A percentile compares a stretch with the other conserved stretches of the same genome.
Conservation (phyloP, 805 yeast species). For the Nakazawaea sp. region DNA sequence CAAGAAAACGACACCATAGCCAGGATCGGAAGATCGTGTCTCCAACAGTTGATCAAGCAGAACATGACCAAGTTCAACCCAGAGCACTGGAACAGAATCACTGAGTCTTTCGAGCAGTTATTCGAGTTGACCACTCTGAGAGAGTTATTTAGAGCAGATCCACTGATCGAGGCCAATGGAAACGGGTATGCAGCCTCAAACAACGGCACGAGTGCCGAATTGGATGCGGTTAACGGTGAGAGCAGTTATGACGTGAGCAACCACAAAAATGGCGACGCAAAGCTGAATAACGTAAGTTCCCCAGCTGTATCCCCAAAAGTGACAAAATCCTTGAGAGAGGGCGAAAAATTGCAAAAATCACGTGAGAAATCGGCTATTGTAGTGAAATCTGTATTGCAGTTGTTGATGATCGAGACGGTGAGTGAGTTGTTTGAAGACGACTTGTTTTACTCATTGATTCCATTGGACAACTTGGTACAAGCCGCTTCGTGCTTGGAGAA, state of each 20-base stretch:
- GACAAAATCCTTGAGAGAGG: constrained; percentile 17
- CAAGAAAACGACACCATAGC: constrained; percentile 97
- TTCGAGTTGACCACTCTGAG: constrained; percentile 82
- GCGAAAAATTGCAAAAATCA: constrained; percentile 36
- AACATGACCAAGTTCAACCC: constrained; percentile 59
- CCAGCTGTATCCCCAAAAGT: constrained; percentile 10
- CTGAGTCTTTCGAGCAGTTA: constrained; percentile 55
- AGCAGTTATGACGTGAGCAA: constrained; percentile 28
- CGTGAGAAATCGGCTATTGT: constrained; percentile 71
- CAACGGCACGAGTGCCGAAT: constrained; percentile 15
- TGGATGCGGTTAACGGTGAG: constrained; percentile 16
- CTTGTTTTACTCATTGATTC: constrained; percentile 59
- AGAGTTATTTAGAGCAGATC: constrained; percentile 68
- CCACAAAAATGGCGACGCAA: constrained; percentile 19
- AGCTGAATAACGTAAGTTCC: constrained; percentile 11
- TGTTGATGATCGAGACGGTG: constrained; percentile 79
- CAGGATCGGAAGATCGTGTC: constrained; percentile 86
- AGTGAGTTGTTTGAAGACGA: constrained; percentile 74
- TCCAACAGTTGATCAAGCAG: constrained; percentile 71
- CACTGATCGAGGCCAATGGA: constrained; percentile 22
- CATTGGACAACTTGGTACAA: constrained; percentile 54
- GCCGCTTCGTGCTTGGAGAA: constrained; percentile 54
- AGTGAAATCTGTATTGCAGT: constrained; percentile 85
- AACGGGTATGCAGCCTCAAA: constrained; percentile 21
- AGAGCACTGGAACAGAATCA: constrained; percentile 71